A percentile compares a stretch with the other conserved stretches of the same genome.
These are phyloP conservation scores for Vickermania ingenoplastis DNA, from an alignment of 208 protist genomes.

Conservation along the genomic window DNA sequence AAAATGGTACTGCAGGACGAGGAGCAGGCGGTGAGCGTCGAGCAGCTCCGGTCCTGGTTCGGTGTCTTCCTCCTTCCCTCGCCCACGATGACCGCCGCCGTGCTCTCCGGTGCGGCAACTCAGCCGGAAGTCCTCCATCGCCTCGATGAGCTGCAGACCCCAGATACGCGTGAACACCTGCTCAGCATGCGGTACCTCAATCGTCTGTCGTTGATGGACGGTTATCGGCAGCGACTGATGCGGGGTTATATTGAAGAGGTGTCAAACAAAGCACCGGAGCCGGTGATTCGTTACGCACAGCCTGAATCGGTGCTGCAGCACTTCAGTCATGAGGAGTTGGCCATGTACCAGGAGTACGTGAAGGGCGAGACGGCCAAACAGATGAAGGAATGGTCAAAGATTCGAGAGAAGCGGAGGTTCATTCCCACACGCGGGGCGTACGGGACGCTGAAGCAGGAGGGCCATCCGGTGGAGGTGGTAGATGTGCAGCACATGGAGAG, in stretches of 20 bases:
- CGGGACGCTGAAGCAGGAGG: slow-evolving; percentile 42
- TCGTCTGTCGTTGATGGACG: slow-evolving; percentile 52
- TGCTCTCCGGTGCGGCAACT: slow-evolving; percentile 19
- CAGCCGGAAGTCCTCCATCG: slow-evolving; percentile 32
- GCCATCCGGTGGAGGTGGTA: slow-evolving; percentile 39
- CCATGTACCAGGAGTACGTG: slow-evolving; percentile 79
- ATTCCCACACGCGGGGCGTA: slow-evolving; percentile 58
- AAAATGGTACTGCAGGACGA: slow-evolving; percentile 39
- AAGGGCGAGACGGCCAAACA: slow-evolving; percentile 44
- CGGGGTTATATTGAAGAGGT: slow-evolving; percentile 29
- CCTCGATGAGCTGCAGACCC: slow-evolving; percentile 49
- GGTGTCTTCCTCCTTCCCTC: slow-evolving; percentile 81
- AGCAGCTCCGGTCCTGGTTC: slow-evolving; percentile 81
- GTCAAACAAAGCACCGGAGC: slow-evolving; percentile 47
- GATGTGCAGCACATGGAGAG: slow-evolving; percentile 49
- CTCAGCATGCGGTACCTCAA: slow-evolving; percentile 79
- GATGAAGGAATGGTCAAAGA: slow-evolving; percentile 39
- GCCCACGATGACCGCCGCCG: slow-evolving; percentile 58
- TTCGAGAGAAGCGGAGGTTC: slow-evolving; percentile 49
- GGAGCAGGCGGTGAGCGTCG: slow-evolving; percentile 45
- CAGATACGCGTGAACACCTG: slow-evolving; percentile 77
- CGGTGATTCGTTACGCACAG: slow-evolving; percentile 55
- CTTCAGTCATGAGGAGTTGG: slow-evolving; percentile 64
- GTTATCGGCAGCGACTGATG: slow-evolving; percentile 49
- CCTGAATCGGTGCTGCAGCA: slow-evolving; percentile 50